Base-by-base conservation (phyloP, 2,329 filamentous ascomycete genomes). In the Monilinia fructicola region DNA sequence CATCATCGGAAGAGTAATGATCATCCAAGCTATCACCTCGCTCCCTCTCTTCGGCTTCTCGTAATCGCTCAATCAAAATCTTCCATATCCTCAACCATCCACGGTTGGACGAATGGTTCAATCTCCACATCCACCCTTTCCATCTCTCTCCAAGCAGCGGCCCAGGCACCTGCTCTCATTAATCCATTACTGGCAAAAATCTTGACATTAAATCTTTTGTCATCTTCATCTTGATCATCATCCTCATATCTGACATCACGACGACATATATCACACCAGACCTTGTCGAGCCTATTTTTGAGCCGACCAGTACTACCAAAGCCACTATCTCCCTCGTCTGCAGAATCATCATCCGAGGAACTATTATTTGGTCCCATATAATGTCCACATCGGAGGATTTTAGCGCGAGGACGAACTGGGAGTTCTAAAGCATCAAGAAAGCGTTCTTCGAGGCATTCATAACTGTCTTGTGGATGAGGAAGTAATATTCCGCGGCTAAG, bases 101-200 rank as follows among this genome's bases (percentile, higher is more conserved):
- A 78, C 0, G 84, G 77, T 23, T 87, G 85, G 14, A 93, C 83
- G 74, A 89, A 85, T 4, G 95, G 90, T 73, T 91, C 87, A 63
- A 99, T 86, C 78, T 98, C 94, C 1, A 96, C 91, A 75, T 99
- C 95, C 0, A 98, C 92, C n/a, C 94, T 86, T 79, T 99, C 95
- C 95, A 99, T 99, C 78, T 98, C 94, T 72, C 87, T 90, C 94
- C 94, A 99, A 67, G 92, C 94, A 2, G 93, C 93, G 5, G 87
- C 86, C 95, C 95, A 99, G 0, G 95, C 94, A 0, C 92, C 92
- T 6, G 92, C 89, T 67, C 88, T 87, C 92, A 99, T 96, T 58
- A 98, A 81, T 0, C 95, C 95, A 77, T 98, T 99, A 63, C 93
- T 94, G 0, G 95, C 95, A 74, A 94, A 99, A 1, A 98, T 89